Base-by-base conservation (phyloP, 1,139 yeast species). In the Sugiyamaella sp. region DNA sequence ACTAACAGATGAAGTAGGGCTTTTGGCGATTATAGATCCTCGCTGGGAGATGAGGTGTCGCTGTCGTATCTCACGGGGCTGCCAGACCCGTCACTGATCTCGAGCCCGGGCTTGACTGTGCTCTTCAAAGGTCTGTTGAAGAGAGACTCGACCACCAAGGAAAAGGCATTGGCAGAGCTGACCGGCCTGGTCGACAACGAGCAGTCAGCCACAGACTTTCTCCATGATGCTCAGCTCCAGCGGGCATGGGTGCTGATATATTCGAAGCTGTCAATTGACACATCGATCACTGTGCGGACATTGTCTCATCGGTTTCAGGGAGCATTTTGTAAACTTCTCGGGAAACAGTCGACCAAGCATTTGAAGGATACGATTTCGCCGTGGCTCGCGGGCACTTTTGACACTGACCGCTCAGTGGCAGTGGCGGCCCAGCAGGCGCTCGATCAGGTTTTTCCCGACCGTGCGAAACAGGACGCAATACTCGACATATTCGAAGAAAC, bases 111-210 rank as follows among this genome's bases (percentile, higher is more conserved):
- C 22, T 66, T 87, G 52, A 79, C 79, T 38, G 76, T 91, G 17
- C 74, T 84, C 10, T 86, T 90, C 74, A 90, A 88, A 66, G 81
- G 86, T 14, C 70, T 91, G 44, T 66, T 85, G 66, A 91, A 90
- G 68, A 82, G 87, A 65, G 96, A 90, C 64, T 79, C 86, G 12
- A 84, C 82, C 20, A 93, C 99, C 0, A 87, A 85, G 65, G 96
- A 89, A 63, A 87, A 85, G 65, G 90, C 95, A 0, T 72, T 89
- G 33, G 69, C 63, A 9, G 95, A 88, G 38, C 71, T 91, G 32
- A 22, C 79, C 3, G 62, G 60, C 1, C 66, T 55, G 6, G 42
- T 65, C 8, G 47, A 51, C 29, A 46, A 22, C 16, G 52, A 22
- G 1, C 37, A 37, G 2, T 32, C 37, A 8, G 17, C 22, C 9